Evolutionary conservation across 768 basidiomycete genomes (phyloP), one percentile per base, ranked within the genome.

Genomic region (Cyathus striatus): DNA sequence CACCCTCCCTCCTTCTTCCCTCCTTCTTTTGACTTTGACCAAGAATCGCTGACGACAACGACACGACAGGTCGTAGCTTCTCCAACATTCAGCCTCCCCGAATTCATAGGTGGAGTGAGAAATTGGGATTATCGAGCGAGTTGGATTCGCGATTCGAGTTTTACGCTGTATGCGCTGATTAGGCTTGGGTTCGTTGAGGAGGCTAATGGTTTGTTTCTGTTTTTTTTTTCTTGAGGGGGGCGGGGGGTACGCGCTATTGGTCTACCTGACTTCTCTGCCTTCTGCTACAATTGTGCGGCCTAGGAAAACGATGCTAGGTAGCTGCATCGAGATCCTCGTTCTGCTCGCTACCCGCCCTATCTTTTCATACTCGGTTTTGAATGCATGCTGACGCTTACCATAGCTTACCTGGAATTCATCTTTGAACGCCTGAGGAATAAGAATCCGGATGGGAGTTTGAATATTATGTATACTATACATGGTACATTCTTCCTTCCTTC

Each of bases 401-500:
- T 53, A 85, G 90, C 83, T 2, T 96, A 86, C 59, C 84, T 93
- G 77, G 89, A 91, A 46, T 95, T 94, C 61, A 93, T 95, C 37
- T 84, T 90, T 48, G 80, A 86, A 43, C 78, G 91, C 39, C 59
- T 96, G 54, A 74, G 84, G 52, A 64, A 91, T 56, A 85, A 83
- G 69, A 93, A 94, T 57, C 75, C 82, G 1, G 92, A 97, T 56
- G 94, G 93, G 2, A 90, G 89, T 33, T 62, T 98, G 18, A 92
- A 97, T 60, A 98, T 95, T 54, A 92, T 97, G 93, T 94, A 94
- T 58, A 95, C 90, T 23, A 97, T 96, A 43, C 91, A 95, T 44
- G 92, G 92, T 76, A 54, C 48, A 39, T 30, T 27, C n/a, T 22
- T 41, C 16, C 30, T 23, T 23, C n/a, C 27, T 23, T 26, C 13